Evolutionary conservation across 129 eudicot species (phyloP).

Genomic region (Oenanthe sinensis): DNA sequence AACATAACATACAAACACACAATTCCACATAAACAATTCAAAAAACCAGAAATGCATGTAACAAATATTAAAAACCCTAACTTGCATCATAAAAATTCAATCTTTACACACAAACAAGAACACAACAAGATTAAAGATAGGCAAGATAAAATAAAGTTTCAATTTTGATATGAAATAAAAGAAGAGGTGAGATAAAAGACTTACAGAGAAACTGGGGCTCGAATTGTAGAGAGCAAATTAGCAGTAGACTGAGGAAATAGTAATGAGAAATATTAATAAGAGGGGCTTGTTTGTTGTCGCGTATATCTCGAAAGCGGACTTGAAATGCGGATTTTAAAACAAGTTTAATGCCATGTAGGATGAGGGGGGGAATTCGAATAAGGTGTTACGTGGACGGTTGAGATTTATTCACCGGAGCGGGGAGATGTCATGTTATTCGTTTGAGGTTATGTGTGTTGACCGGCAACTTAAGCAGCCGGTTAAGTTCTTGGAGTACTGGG

Average conservation of each 20-base stretch:
- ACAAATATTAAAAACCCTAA: neutral
- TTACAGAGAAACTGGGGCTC: constrained; percentile 5
- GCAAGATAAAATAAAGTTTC: neutral
- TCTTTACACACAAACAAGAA: constrained; percentile 1
- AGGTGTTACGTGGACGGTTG: neutral
- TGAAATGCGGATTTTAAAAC: constrained; percentile 17
- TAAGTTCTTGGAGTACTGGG: neutral
- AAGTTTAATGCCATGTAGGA: constrained; percentile 17
- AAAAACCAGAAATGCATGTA: neutral
- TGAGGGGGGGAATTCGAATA: constrained; percentile 11
- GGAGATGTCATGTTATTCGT: neutral
- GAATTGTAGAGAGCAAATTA: neutral
- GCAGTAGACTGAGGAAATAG: neutral
- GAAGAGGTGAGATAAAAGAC: neutral
- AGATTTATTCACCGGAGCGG: neutral
- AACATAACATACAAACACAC: neutral
- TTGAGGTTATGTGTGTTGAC: neutral
- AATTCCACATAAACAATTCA: neutral
- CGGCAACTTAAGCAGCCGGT: constrained; percentile 1
- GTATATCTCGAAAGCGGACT: constrained; percentile 13
- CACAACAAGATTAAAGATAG: neutral
- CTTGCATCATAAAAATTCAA: neutral
- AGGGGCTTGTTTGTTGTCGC: neutral
- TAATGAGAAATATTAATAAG: neutral
- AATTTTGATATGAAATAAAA: neutral